Conservation (phyloP, 2,329 filamentous ascomycete genomes). For the Raffaelea ambrosiae region DNA sequence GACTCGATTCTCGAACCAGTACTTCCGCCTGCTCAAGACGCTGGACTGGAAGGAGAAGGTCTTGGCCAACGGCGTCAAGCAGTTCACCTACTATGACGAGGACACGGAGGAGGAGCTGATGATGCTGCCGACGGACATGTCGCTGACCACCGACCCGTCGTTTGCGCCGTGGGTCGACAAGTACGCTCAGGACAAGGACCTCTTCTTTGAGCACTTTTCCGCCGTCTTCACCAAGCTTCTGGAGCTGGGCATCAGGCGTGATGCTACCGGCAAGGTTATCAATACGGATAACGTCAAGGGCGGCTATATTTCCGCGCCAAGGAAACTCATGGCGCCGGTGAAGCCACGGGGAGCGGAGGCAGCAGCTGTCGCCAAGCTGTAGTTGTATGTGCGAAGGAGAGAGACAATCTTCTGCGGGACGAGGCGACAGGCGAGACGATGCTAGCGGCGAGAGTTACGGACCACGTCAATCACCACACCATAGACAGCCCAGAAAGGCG, state of each 20-base stretch:
- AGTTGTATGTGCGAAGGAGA: neutral
- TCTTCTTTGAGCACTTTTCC: constrained; percentile 53
- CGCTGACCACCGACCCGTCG: constrained; percentile 41
- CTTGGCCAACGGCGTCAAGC: constrained; percentile 40
- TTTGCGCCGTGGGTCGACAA: constrained; percentile 49
- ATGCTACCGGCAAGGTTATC: constrained; percentile 39
- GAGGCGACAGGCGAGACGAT: too few relatives aligned
- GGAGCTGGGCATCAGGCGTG: constrained; percentile 50
- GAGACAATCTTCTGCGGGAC: too few relatives aligned
- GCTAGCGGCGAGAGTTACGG: too few relatives aligned
- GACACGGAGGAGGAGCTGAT: constrained; percentile 49
- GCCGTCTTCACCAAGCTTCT: constrained; percentile 51
- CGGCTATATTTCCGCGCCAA: constrained; percentile 12
- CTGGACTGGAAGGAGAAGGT: constrained; percentile 35
- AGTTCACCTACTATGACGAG: constrained; percentile 53
- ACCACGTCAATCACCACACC: too few relatives aligned
- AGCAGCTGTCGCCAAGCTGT: neutral
- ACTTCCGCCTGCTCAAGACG: constrained; percentile 23
- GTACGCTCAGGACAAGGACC: constrained; percentile 52
- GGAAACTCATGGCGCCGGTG: neutral
- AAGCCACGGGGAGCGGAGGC: neutral
- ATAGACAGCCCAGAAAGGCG: too few relatives aligned
- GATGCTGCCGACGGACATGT: constrained; percentile 60
- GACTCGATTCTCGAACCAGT: constrained; percentile 28
- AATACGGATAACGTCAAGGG: constrained; percentile 50